Evolutionary conservation across 805 yeast species (phyloP).

Genomic region (Hanseniaspora pseudoguilliermondii): DNA sequence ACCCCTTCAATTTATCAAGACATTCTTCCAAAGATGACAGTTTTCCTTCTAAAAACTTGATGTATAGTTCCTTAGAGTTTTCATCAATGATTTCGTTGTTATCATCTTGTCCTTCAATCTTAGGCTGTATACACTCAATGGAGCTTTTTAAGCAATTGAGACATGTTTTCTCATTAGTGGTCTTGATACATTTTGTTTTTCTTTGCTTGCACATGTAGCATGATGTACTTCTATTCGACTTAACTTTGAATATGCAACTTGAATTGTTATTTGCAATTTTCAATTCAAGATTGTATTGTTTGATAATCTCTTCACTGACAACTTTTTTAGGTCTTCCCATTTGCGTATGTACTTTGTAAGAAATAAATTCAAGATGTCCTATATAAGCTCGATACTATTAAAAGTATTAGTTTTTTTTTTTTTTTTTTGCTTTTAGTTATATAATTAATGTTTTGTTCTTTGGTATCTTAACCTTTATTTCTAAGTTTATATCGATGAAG

Average conservation of each 20-base stretch:
- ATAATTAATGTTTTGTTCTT: not conserved
- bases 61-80: slow-evolving; percentile 42
- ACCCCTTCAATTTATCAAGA: slow-evolving; percentile 26
- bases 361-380: not conserved
- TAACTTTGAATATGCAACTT: slow-evolving; percentile 28
- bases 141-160: slow-evolving; percentile 56
- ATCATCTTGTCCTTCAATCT: not conserved
- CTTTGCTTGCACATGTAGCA: slow-evolving; percentile 45
- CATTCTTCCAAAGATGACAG: slow-evolving; percentile 40
- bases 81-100: slow-evolving; percentile 21
- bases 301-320: slow-evolving; percentile 27
- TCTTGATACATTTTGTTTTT: slow-evolving; percentile 54
- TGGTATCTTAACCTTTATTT: too few relatives aligned
- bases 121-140: slow-evolving; percentile 49
- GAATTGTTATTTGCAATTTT: slow-evolving; percentile 26
- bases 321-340: slow-evolving; percentile 30
- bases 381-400: not conserved
- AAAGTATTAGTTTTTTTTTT: not conserved
- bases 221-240: slow-evolving; percentile 45
- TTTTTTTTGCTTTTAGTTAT: not conserved
- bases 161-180: slow-evolving; percentile 40
- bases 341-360: not conserved
- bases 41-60: slow-evolving; percentile 42
- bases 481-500: too few relatives aligned
- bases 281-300: slow-evolving; percentile 25